These are phyloP conservation scores for Termitomyces sp. DNA, from an alignment of 768 basidiomycete species.

Conservation along the genomic window DNA sequence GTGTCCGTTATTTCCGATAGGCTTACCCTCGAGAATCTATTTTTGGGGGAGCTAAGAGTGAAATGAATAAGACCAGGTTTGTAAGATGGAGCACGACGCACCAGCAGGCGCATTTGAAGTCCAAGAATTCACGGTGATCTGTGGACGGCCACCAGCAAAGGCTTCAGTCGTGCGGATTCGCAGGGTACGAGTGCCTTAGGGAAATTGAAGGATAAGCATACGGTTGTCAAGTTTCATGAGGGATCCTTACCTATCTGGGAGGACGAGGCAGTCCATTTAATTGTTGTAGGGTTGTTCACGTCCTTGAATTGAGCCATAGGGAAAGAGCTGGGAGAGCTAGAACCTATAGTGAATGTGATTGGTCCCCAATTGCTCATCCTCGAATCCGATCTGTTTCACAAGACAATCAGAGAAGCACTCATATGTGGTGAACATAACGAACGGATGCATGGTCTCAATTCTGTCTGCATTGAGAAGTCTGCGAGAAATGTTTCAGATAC, in stretches of 20 bases:
- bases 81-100: constrained; percentile 7
- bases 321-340: constrained; percentile 31
- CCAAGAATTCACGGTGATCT: constrained; percentile 38
- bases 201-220: not conserved
- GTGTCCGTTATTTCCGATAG: not conserved
- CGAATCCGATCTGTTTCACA: constrained; percentile 26
- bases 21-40: constrained; percentile 39
- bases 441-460: constrained; percentile 45
- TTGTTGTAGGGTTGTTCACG: constrained; percentile 38
- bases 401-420: not conserved
- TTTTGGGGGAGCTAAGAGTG: constrained; percentile 25
- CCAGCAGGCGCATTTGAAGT: constrained; percentile 33
- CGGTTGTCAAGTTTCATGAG: not conserved
- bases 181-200: constrained; percentile 36
- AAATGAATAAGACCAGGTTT: not conserved
- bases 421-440: constrained; percentile 8
- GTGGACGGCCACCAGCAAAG: constrained; percentile 42
- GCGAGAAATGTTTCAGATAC: not conserved
- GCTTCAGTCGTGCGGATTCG: constrained; percentile 39
- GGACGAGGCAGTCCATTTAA: constrained; percentile 34
- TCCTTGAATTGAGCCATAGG: constrained; percentile 47
- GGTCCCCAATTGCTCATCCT: constrained; percentile 43
- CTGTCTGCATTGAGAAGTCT: constrained; percentile 45
- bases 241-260: constrained; percentile 30
- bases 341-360: constrained; percentile 38